Conservation (phyloP, 2,329 filamentous ascomycete species). For the Thielaviopsis punctulata region DNA sequence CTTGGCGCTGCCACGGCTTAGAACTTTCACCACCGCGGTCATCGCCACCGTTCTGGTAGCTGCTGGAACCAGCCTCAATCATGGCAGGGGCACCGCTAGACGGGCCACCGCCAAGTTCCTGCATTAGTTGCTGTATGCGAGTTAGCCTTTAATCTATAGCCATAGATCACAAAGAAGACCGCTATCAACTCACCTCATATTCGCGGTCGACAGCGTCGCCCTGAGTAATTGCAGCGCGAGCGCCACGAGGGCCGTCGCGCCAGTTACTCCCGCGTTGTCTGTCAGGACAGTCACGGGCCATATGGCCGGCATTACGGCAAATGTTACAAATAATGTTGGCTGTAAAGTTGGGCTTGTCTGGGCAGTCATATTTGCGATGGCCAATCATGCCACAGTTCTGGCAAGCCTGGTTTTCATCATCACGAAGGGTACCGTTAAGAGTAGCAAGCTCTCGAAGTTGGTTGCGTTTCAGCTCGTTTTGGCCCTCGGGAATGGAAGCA, state of each 20-base stretch:
- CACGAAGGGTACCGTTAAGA: conserved; percentile 95
- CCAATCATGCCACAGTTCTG: conserved; percentile 99
- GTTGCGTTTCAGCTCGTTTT: conserved; percentile 97
- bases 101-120: conserved; percentile 73
- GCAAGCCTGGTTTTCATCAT: conserved; percentile 97
- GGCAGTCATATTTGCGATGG: conserved; percentile 96
- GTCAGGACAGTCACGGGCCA: conserved; percentile 95
- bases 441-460: conserved; percentile 94
- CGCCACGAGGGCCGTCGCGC: conserved; percentile 48
- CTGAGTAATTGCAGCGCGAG: conserved; percentile 41
- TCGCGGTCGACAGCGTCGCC: conserved; percentile 83
- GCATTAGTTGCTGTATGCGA: conserved; percentile 66
- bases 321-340: conserved; percentile 97
- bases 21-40: conserved; percentile 30
- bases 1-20: conserved; percentile 79
- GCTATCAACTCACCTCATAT: conserved; percentile 75
- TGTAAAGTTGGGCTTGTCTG: conserved; percentile 95
- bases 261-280: conserved; percentile 78
- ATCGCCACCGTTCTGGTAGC: conserved; percentile 37
- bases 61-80: conserved; percentile 69
- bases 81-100: conserved; percentile 47
- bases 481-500: conserved; percentile 93
- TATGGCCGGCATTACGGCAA: conserved; percentile 93
- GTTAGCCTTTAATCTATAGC: no score
- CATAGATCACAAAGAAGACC: no score